A percentile compares a stretch with the other conserved stretches of the same genome.
phyloP scores from a whole-genome alignment of 1,284 basidiomycete genomes.

The Malassezia dermatis region DNA sequence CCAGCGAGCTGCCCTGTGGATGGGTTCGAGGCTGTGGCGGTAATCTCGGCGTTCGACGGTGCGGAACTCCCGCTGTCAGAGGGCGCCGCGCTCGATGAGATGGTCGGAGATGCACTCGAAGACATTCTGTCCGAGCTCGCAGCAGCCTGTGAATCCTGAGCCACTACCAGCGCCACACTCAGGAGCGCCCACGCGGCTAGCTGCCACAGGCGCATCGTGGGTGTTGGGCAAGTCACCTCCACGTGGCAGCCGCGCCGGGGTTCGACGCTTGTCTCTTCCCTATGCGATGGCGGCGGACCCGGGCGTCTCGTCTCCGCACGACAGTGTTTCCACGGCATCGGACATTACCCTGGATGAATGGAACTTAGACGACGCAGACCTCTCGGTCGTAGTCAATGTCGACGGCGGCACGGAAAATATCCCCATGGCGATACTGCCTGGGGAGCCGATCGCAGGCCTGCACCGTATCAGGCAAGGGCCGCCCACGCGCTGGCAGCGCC shows the following conservation, averaged over 20 bases:
- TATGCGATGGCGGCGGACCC: neutral
- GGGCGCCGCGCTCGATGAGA: neutral
- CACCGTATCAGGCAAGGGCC: neutral
- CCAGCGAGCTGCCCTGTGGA: constrained; percentile 3
- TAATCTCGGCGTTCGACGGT: neutral
- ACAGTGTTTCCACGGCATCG: constrained; percentile 16
- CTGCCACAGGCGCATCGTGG: neutral
- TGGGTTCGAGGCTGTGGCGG: constrained; percentile 6
- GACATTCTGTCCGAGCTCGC: neutral
- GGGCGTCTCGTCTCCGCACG: neutral
- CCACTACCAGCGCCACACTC: neutral
- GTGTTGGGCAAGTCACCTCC: neutral
- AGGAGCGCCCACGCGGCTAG: neutral
- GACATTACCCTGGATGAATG: constrained; percentile 3
- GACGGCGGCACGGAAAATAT: neutral
- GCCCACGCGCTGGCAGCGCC: neutral
- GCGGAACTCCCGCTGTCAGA: neutral
- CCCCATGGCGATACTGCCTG: neutral
- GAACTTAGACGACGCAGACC: neutral
- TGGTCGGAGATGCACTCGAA: neutral
- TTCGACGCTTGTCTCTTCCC: neutral
- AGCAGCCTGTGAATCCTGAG: neutral
- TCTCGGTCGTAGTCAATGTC: neutral
- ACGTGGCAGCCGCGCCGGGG: neutral
- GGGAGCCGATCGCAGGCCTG: neutral